A percentile compares a stretch with the other conserved stretches of the same genome.
These are phyloP conservation scores for Cryptosporidium viatorum DNA, from an alignment of 169 alveolate genomes.

Conservation along the genomic window DNA sequence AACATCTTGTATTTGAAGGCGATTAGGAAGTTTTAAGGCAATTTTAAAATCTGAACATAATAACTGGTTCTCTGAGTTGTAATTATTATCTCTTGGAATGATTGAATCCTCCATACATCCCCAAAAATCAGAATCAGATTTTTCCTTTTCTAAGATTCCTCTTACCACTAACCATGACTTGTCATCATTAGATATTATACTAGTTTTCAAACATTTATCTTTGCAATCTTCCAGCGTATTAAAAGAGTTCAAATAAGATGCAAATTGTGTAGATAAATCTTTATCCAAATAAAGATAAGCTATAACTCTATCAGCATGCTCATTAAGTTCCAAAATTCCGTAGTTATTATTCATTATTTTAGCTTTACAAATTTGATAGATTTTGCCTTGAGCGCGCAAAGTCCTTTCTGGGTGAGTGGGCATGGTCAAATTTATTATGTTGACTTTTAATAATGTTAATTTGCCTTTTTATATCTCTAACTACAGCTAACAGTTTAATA, in stretches of 20 bases:
- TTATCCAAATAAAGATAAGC: conserved; percentile 5
- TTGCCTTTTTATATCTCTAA: conserved; percentile 52
- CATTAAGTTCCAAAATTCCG: conserved; percentile 8
- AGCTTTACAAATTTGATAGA: neutral
- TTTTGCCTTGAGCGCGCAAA: conserved; percentile 7
- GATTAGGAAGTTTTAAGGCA: conserved; percentile 15
- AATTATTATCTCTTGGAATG: no score
- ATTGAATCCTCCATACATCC: neutral
- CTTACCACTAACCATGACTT: conserved; percentile 1
- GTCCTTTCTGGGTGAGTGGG: neutral
- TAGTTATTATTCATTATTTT: neutral
- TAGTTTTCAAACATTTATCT: neutral
- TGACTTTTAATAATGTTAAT: conserved; percentile 18
- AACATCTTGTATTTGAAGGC: conserved; percentile 9
- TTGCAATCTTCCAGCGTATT: neutral
- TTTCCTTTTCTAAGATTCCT: neutral
- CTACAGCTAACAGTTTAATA: conserved; percentile 12
- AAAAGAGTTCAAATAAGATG: neutral
- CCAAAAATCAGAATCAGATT: neutral
- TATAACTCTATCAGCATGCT: conserved; percentile 3
- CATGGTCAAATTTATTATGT: neutral
- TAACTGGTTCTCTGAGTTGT: neutral
- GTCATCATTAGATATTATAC: neutral
- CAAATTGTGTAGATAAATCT: neutral
- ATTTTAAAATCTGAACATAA: neutral